Percentiles rank a stretch among this genome's conserved stretches.
phyloP scores from a whole-genome alignment of 2,329 filamentous ascomycete species.

The Exophiala spinifera region DNA sequence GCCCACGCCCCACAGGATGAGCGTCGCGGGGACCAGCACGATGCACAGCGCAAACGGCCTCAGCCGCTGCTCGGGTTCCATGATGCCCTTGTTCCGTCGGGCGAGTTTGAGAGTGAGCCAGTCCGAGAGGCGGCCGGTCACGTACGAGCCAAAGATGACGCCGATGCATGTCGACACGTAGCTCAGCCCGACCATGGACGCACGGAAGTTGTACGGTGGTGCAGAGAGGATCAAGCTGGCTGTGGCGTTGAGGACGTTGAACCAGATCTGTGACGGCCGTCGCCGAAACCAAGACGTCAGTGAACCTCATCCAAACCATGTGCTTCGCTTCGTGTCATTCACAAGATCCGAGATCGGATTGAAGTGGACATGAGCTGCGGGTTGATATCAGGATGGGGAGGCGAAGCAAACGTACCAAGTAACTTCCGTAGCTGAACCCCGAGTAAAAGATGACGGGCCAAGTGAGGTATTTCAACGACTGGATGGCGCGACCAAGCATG shows the following conservation, averaged over 20 bases:
- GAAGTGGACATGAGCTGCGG: neutral
- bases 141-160: conserved; percentile 17
- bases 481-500: conserved; percentile 10
- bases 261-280: conserved; percentile 37
- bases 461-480: conserved; percentile 25
- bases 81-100: conserved; percentile 29
- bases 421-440: conserved; percentile 41
- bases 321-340: too few species aligned
- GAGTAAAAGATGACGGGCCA: conserved; percentile 42
- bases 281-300: neutral
- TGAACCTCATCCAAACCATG: too few species aligned
- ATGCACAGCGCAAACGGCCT: conserved; percentile 34
- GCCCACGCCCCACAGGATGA: conserved; percentile 54
- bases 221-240: conserved; percentile 38
- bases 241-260: conserved; percentile 45
- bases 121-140: conserved; percentile 29
- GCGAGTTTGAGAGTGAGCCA: conserved; percentile 29
- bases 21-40: conserved; percentile 45
- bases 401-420: conserved; percentile 31
- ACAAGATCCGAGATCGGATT: too few species aligned
- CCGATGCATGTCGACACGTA: conserved; percentile 35
- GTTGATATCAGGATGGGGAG: too few species aligned
- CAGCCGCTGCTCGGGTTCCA: conserved; percentile 32
- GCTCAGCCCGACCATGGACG: conserved; percentile 39
- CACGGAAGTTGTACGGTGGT: conserved; percentile 39